Conservation (phyloP, 2,329 filamentous ascomycete genomes). For the Metarhizium rileyi region DNA sequence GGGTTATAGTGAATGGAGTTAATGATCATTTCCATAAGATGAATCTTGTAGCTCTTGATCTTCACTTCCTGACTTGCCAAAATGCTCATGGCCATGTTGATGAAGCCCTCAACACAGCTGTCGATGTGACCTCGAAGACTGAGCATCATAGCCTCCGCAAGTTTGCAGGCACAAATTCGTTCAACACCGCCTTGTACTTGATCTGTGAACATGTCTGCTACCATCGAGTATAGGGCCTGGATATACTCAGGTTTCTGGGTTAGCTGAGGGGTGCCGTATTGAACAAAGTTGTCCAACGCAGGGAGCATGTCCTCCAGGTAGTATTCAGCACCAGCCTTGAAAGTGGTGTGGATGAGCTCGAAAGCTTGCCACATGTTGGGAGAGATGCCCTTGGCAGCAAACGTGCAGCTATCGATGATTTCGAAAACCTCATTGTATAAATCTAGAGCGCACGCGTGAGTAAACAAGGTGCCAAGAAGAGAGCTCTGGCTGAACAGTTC, state of each 20-base stretch:
- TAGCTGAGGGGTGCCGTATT: constrained; percentile 76
- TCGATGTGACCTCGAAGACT: constrained; percentile 85
- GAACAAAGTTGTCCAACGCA: constrained; percentile 93
- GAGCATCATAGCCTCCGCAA: constrained; percentile 94
- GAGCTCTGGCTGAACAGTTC: not conserved
- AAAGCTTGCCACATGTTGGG: constrained; percentile 98
- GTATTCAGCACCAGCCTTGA: constrained; percentile 92
- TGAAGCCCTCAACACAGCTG: constrained; percentile 78
- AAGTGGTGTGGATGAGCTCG: constrained; percentile 90
- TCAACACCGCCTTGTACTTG: constrained; percentile 89
- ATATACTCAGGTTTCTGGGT: constrained; percentile 79
- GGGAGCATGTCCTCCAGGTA: constrained; percentile 99
- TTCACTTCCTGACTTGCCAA: constrained; percentile 67
- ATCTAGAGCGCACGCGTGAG: constrained; percentile 39
- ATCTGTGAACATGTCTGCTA: constrained; percentile 87
- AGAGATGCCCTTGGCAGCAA: constrained; percentile 91
- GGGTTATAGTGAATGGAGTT: constrained; percentile 98
- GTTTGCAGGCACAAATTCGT: constrained; percentile 92
- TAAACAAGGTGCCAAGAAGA: not conserved
- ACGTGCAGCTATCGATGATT: constrained; percentile 98
- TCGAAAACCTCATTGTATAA: constrained; percentile 98
- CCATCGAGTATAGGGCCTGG: constrained; percentile 84
- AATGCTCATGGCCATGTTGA: constrained; percentile 78
- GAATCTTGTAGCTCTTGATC: constrained; percentile 88
- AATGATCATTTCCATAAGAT: constrained; percentile 98